Percentiles rank a stretch among this genome's conserved stretches.
Conservation (phyloP, 2,329 filamentous ascomycete genomes). For the Stagonosporopsis rhizophila region DNA sequence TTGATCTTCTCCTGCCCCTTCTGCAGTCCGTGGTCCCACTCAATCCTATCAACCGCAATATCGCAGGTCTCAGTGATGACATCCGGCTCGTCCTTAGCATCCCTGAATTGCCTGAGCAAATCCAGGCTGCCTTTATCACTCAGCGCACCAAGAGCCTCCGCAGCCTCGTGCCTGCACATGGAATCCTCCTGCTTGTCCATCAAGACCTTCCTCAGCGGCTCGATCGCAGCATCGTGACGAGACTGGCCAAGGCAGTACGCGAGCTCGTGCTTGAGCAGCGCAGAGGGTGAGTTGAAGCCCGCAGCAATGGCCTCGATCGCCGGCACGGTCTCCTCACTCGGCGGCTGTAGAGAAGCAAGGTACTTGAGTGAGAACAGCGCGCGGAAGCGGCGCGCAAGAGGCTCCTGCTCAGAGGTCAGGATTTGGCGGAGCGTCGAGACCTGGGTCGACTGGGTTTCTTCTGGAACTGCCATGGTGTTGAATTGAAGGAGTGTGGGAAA, state of each 20-base stretch:
- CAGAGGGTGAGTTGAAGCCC: constrained; percentile 82
- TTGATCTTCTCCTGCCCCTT: constrained; percentile 75
- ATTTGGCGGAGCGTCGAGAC: constrained; percentile 73
- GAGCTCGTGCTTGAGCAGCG: constrained; percentile 92
- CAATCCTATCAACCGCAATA: constrained; percentile 90
- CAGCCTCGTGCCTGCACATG: constrained; percentile 97
- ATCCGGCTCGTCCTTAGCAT: constrained; percentile 76
- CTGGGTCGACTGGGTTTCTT: constrained; percentile 49
- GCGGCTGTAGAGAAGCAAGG: constrained; percentile 72
- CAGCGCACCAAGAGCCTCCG: constrained; percentile 90
- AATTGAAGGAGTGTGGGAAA: constrained; percentile 1
- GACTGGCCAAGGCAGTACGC: constrained; percentile 97
- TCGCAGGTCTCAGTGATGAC: constrained; percentile 96
- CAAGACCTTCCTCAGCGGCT: constrained; percentile 75
- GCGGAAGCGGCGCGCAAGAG: constrained; percentile 89
- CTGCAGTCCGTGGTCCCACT: constrained; percentile 77
- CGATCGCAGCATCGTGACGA: constrained; percentile 75
- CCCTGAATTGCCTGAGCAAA: constrained; percentile 74
- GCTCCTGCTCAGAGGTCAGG: constrained; percentile 79
- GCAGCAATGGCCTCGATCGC: constrained; percentile 85
- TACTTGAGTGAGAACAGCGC: constrained; percentile 98
- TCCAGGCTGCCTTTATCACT: constrained; percentile 77
- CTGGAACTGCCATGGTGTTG: constrained; percentile 37
- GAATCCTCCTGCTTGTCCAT: constrained; percentile 82
- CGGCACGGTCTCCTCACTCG: constrained; percentile 64